Evolutionary conservation across 352 stramenopile species (phyloP).

Genomic region (Globisporangium irregulare): DNA sequence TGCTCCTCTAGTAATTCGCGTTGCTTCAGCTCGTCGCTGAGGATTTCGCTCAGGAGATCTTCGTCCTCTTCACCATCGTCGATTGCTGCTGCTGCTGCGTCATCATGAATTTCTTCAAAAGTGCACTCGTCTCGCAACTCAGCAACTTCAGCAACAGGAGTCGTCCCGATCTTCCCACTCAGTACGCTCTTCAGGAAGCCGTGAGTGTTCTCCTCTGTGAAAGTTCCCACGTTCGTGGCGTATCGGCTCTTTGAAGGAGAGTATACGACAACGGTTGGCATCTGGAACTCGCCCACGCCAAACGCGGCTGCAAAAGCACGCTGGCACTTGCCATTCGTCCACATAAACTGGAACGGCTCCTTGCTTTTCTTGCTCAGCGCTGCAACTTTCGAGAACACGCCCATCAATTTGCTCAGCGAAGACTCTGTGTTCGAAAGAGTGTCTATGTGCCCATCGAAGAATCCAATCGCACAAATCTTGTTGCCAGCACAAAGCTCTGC

Average conservation of each 20-base stretch:
- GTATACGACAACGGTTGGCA: conserved; percentile 74
- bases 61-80: conserved; percentile 54
- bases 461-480: conserved; percentile 77
- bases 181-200: conserved; percentile 68
- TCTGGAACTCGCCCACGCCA: conserved; percentile 65
- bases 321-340: conserved; percentile 75
- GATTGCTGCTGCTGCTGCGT: conserved; percentile 10
- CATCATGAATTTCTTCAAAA: conserved; percentile 44
- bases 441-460: conserved; percentile 62
- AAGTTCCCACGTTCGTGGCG: conserved; percentile 63
- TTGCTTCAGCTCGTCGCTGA: conserved; percentile 63
- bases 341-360: conserved; percentile 74
- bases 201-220: conserved; percentile 53
- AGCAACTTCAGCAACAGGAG: conserved; percentile 39
- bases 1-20: conserved; percentile 50
- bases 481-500: conserved; percentile 46
- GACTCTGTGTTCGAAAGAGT: conserved; percentile 42
- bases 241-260: conserved; percentile 72
- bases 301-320: conserved; percentile 66
- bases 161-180: conserved; percentile 56
- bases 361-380: conserved; percentile 41
- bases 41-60: conserved; percentile 72
- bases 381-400: conserved; percentile 42
- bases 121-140: conserved; percentile 47
- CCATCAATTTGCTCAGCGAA: conserved; percentile 35